phyloP scores from a whole-genome alignment of 2,329 filamentous ascomycete genomes.

The Phyllosticta paracitricarpa region DNA sequence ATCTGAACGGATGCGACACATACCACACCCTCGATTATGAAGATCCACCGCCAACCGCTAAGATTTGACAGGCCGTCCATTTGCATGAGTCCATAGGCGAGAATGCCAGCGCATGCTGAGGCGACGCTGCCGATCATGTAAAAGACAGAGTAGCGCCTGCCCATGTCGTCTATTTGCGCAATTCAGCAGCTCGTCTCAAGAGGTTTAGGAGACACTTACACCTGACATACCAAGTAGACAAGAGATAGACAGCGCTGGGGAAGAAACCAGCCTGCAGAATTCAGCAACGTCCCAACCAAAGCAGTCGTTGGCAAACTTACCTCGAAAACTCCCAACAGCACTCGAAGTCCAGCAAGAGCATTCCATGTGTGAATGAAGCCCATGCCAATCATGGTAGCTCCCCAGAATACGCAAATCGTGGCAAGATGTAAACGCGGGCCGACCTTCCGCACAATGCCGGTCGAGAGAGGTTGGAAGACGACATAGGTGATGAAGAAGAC shows the following conservation, averaged over 20 bases:
- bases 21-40: constrained; percentile 25
- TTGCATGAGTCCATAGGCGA: constrained; percentile 61
- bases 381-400: constrained; percentile 36
- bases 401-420: constrained; percentile 29
- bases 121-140: constrained; percentile 60
- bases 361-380: constrained; percentile 29
- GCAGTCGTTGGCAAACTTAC: constrained; percentile 7
- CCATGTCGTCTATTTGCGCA: constrained; percentile 43
- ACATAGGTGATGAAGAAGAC: constrained; percentile 37
- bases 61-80: constrained; percentile 45
- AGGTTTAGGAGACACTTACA: constrained; percentile 19
- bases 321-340: constrained; percentile 31
- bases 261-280: constrained; percentile 24
- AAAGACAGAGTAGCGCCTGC: constrained; percentile 59
- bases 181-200: neutral
- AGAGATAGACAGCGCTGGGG: constrained; percentile 35
- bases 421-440: constrained; percentile 30
- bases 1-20: too few relatives aligned
- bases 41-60: constrained; percentile 37
- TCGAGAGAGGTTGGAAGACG: constrained; percentile 32
- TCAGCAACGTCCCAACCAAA: neutral
- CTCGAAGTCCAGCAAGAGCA: constrained; percentile 26
- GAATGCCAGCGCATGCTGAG: constrained; percentile 56
- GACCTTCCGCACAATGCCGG: constrained; percentile 30
- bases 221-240: constrained; percentile 37